Base-by-base conservation (phyloP, 1,284 basidiomycete genomes). In the Irpex rosettiformis region DNA sequence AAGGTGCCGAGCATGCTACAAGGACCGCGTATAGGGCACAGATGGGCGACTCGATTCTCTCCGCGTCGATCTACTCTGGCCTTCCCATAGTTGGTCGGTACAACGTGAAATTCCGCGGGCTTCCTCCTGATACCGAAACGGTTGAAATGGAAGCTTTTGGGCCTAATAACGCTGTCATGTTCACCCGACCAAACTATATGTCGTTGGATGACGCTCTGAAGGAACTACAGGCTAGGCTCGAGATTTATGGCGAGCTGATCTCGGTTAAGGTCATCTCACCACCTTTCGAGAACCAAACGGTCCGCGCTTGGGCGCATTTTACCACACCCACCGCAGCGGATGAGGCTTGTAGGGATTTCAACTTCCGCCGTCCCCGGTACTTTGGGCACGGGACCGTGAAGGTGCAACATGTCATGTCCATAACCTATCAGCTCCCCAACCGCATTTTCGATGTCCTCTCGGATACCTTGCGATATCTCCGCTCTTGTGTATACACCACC, bases 281-380 rank as follows among this genome's bases (percentile, higher is more conserved):
- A 3, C 85, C 86, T 0, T 84, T 82, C 64, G 75, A 61, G 25
- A 67, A 78, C 21, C 82, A 81, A 3, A 64, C 70, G 24, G 72
- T 84, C 43, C 77, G 73, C 2, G 82, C 76, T 0, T 87, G 80
- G 79, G 83, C 77, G 0, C 76, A 73, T 22, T 88, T 83, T 65
- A 67, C 76, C 0, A 75, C 78, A 3, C 70, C 81, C 0, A 64
- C 69, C 0, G 78, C 78, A 22, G 88, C 88, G 0, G 73, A 75
- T 40, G 69, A 66, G 0, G 83, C 81, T n/a, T 78, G 79, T 30
- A 68, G 69, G 3, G 67, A 69, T 18, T 63, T 88, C 2, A 69
- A 88, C 64, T 68, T 65, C 2, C 72, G 79, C 30, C 75, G 73
- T 52, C 80, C 80, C 0, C 62, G 64, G 2, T 77, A 70, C 28